Evolutionary conservation across 495 filamentous ascomycete genomes (phyloP), one percentile per base, ranked within the genome.

Genomic region (Penicillium macrosclerotiorum): DNA sequence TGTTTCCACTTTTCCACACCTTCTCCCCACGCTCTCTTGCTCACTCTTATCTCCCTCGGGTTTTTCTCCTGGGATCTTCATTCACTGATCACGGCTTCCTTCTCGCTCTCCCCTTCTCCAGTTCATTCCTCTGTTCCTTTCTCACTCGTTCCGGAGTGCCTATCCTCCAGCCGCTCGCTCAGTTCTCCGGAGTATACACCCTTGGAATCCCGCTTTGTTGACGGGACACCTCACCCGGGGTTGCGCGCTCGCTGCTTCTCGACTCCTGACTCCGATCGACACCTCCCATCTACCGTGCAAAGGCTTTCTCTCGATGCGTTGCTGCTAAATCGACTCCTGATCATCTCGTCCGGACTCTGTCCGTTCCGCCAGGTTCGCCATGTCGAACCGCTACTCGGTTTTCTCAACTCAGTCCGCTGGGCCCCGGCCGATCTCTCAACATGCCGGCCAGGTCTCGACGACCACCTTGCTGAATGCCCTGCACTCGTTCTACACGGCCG

Each of bases 391-490:
- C 53, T 86, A 88, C 72, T 95, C 92, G 22, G 82, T 87, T 65
- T 94, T 88, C 65, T 96, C 92, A 40, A 84, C 77, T 58, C 75
- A 80, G 52, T 90, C 88, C 36, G 79, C 65, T 42, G 73, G 74
- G 23, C 76, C 73, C 31, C 81, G 86, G 55, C 69, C 69, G 16
- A 60, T 75, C 26, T 77, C 77, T 36, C 83, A 85, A 54, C 84
- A 88, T 48, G 76, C 85, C 3, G 67, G 79, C 20, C 90, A 95
- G 57, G 82, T 98, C 18, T 95, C 93, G 7, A 96, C 94, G 3
- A 92, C 90, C 6, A 92, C 89, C 1, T 77, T 97, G 19, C 79
- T 98, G 38, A 95, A 96, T 66, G 82, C 90, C 43, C 78, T 96
- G 18, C 90, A 98, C 65, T 92, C 86, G 40, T 83, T 84, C 54